Percentiles rank a stretch among this genome's conserved stretches.
phyloP scores from a whole-genome alignment of 176 grass and related monocot species.

The Aegilops speltoides region DNA sequence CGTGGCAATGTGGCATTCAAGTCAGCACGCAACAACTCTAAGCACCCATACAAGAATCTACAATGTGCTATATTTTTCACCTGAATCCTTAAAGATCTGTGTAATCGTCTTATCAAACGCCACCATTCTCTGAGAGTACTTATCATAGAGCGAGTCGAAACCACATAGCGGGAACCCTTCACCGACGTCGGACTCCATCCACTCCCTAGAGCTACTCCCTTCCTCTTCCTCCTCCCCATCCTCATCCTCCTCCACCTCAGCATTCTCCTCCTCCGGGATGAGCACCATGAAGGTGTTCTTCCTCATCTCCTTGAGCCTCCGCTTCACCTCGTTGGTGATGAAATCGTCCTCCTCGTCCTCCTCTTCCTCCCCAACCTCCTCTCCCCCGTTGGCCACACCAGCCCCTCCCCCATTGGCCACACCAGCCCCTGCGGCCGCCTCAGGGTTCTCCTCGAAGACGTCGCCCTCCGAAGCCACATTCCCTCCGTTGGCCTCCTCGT shows the following conservation, averaged over 20 bases:
- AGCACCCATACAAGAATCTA: not conserved
- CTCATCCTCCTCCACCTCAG: conserved; percentile 52
- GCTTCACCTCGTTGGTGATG: conserved; percentile 86
- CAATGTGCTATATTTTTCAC: conserved; percentile 19
- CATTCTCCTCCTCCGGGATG: conserved; percentile 72
- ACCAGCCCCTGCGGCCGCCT: not conserved
- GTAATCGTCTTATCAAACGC: conserved; percentile 73
- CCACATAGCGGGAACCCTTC: conserved; percentile 50
- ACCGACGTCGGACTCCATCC: conserved; percentile 41
- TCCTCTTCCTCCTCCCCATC: conserved; percentile 47
- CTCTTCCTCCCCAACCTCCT: conserved; percentile 18
- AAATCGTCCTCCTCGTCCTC: conserved; percentile 72
- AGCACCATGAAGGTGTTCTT: conserved; percentile 97
- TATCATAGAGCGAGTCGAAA: conserved; percentile 73
- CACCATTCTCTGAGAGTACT: conserved; percentile 82
- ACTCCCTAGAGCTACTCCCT: conserved; percentile 64
- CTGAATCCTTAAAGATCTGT: conserved; percentile 63
- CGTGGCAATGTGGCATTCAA: not conserved
- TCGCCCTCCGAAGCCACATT: conserved; percentile 16
- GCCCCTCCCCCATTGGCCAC: conserved; percentile 11
- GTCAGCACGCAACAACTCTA: not conserved
- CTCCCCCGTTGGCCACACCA: not conserved
- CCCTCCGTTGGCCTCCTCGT: not conserved
- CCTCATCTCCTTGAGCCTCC: conserved; percentile 85
- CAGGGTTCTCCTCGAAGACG: conserved; percentile 30